phyloP scores from a whole-genome alignment of 805 yeast species.

The Schwanniomyces occidentalis region DNA sequence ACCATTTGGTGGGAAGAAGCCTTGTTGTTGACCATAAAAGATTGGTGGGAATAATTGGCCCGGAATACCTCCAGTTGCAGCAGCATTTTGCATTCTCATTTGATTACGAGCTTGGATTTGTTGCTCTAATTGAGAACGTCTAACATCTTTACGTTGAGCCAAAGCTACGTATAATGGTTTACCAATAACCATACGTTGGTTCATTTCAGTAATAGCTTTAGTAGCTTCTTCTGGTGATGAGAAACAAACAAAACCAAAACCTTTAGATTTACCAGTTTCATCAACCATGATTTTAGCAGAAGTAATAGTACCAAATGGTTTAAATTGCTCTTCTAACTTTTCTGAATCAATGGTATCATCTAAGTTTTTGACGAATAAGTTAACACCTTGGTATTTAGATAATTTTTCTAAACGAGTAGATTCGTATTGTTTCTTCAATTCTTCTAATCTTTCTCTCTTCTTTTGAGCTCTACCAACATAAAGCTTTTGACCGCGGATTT shows the following conservation, averaged over 20 bases:
- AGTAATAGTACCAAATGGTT: conserved; percentile 91
- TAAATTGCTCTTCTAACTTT: conserved; percentile 85
- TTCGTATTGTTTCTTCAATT: conserved; percentile 93
- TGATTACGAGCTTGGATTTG: conserved; percentile 98
- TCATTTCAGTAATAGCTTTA: conserved; percentile 97
- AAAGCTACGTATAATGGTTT: conserved; percentile 98
- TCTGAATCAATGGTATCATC: conserved; percentile 93
- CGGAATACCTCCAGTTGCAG: conserved; percentile 81
- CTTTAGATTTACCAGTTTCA: conserved; percentile 92
- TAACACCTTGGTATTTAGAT: conserved; percentile 95
- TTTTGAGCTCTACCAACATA: conserved; percentile 99
- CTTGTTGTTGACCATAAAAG: conserved; percentile 84
- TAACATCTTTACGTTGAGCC: conserved; percentile 98
- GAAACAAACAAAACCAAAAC: conserved; percentile 98
- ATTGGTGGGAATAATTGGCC: conserved; percentile 87
- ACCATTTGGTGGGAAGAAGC: conserved; percentile 79
- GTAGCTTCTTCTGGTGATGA: conserved; percentile 98
- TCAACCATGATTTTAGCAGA: conserved; percentile 96
- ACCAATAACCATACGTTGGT: conserved; percentile 91
- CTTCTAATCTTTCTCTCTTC: conserved; percentile 96
- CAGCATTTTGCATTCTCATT: conserved; percentile 96
- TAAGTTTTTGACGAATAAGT: conserved; percentile 94
- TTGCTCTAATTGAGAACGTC: conserved; percentile 95
- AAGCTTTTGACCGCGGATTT: conserved; percentile 79
- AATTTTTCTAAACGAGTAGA: conserved; percentile 86